A percentile compares a stretch with the other conserved stretches of the same genome.
Conservation (phyloP, 139 green algal genomes). For the Cymbomonas tetramitiformis region DNA sequence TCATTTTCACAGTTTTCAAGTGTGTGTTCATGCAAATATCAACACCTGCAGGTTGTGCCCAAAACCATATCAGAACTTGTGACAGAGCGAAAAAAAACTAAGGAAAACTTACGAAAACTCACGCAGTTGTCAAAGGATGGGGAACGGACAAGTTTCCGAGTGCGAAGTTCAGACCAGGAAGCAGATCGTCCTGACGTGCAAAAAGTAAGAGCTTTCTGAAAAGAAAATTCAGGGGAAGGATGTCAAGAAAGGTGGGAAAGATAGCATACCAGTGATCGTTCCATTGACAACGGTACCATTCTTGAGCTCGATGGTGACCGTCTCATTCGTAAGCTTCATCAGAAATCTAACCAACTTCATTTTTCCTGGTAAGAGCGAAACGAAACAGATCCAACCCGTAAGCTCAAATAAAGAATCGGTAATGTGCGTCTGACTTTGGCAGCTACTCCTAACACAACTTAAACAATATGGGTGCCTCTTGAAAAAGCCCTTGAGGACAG, state of each 20-base stretch:
- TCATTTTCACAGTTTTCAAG: constrained; percentile 87
- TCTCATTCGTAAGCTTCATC: constrained; percentile 95
- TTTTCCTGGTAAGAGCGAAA: background rate
- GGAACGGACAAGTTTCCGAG: background rate
- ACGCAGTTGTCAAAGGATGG: background rate
- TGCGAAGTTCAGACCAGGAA: too few species aligned
- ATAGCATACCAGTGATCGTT: constrained; percentile 70
- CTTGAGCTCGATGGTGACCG: constrained; percentile 95
- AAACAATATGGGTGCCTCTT: too few species aligned
- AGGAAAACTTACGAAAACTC: constrained; percentile 3
- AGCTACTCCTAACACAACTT: too few species aligned
- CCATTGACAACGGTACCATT: constrained; percentile 88
- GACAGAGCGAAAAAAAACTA: constrained; percentile 49
- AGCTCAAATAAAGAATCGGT: too few species aligned
- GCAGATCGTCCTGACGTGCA: too few species aligned
- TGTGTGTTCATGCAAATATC: constrained; percentile 99
- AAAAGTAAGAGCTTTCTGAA: too few species aligned
- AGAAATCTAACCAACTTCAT: constrained; percentile 61
- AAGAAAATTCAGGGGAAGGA: too few species aligned
- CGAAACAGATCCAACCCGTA: too few species aligned
- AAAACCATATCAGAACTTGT: constrained; percentile 68
- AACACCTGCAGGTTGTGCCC: constrained; percentile 54
- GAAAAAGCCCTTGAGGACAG: too few species aligned
- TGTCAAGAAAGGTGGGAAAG: too few species aligned
- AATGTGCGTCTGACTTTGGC: too few species aligned